These are phyloP conservation scores for Aspergillus homomorphus DNA, from an alignment of 495 filamentous ascomycete genomes.

Conservation along the genomic window DNA sequence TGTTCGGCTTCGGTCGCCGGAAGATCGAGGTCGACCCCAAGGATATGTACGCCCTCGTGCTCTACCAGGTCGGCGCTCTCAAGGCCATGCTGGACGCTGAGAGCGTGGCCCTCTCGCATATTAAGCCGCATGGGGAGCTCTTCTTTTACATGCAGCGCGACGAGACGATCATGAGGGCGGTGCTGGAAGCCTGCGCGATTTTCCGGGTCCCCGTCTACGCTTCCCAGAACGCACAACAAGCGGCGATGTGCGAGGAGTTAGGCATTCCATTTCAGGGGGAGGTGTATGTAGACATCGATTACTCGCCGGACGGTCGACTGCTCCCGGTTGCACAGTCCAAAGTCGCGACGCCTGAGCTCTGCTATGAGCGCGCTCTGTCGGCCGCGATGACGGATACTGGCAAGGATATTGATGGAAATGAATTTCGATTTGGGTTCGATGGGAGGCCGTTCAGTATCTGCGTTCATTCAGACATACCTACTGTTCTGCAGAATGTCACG, in stretches of 20 bases:
- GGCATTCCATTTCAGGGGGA: slow-evolving; percentile 56
- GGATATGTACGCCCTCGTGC: slow-evolving; percentile 53
- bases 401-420: background rate
- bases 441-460: slow-evolving; percentile 9
- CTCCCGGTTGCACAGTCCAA: background rate
- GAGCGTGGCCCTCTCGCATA: slow-evolving; percentile 52
- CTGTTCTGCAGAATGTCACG: slow-evolving; percentile 1
- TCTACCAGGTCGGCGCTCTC: slow-evolving; percentile 61
- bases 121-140: slow-evolving; percentile 58
- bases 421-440: slow-evolving; percentile 5
- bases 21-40: slow-evolving; percentile 53
- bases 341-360: background rate
- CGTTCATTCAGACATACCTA: slow-evolving; percentile 1
- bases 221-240: slow-evolving; percentile 52
- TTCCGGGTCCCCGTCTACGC: slow-evolving; percentile 44
- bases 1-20: slow-evolving; percentile 61
- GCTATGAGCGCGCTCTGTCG: slow-evolving; percentile 1
- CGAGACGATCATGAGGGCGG: slow-evolving; percentile 47
- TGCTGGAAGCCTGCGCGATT: slow-evolving; percentile 28
- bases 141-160: slow-evolving; percentile 58
- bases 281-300: slow-evolving; percentile 58
- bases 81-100: slow-evolving; percentile 55
- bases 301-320: slow-evolving; percentile 39
- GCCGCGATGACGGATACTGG: background rate
- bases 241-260: slow-evolving; percentile 41